Evolutionary conservation across 805 yeast genomes (phyloP).

Genomic region (Limtongia smithiae): DNA sequence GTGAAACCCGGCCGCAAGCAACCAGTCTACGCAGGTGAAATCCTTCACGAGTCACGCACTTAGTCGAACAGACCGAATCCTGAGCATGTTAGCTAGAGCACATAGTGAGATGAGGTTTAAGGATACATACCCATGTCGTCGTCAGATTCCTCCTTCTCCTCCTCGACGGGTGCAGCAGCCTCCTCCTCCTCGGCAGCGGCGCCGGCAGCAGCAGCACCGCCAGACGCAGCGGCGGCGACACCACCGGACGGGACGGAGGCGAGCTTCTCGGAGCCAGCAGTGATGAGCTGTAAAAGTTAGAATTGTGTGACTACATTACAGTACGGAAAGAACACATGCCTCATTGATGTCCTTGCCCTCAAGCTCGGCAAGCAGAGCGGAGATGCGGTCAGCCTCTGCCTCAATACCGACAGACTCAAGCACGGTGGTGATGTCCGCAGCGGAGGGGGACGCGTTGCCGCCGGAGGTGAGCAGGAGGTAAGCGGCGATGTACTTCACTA

Average conservation of each 20-base stretch:
- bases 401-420: slow-evolving; percentile 95
- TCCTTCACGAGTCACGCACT: too few relatives aligned
- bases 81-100: slow-evolving; percentile 30
- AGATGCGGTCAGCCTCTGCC: slow-evolving; percentile 83
- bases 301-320: neutral
- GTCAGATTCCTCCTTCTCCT: slow-evolving; percentile 61
- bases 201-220: slow-evolving; percentile 66
- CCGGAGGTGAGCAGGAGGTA: slow-evolving; percentile 97
- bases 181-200: slow-evolving; percentile 69
- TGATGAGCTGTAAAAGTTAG: slow-evolving; percentile 68
- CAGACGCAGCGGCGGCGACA: slow-evolving; percentile 84
- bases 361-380: slow-evolving; percentile 74
- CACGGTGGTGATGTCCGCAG: slow-evolving; percentile 82
- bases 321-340: slow-evolving; percentile 12
- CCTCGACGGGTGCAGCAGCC: slow-evolving; percentile 65
- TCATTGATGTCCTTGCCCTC: slow-evolving; percentile 91
- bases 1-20: neutral
- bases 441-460: slow-evolving; percentile 92
- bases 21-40: too few relatives aligned
- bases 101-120: neutral
- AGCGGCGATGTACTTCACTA: slow-evolving; percentile 98
- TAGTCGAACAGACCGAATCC: slow-evolving; percentile 96
- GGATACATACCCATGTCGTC: slow-evolving; percentile 65
- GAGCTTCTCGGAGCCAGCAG: slow-evolving; percentile 93
- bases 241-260: slow-evolving; percentile 98